Evolutionary conservation across 2,329 filamentous ascomycete species (phyloP).

Genomic region (Ophiocordyceps robertsii): DNA sequence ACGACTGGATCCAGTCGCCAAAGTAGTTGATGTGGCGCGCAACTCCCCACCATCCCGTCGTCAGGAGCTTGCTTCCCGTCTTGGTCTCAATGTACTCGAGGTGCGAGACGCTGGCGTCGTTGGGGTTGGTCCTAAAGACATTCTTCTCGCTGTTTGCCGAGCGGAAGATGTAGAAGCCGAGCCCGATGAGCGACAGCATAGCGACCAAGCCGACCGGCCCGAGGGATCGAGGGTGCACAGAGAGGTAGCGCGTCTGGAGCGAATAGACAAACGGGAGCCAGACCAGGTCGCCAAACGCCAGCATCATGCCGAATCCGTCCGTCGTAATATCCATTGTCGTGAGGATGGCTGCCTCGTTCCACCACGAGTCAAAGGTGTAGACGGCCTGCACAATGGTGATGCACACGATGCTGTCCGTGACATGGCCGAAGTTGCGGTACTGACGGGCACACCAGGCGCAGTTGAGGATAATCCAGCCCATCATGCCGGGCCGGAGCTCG

Average conservation of each 20-base stretch:
- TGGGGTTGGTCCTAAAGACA: constrained; percentile 75
- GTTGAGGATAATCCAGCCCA: constrained; percentile 80
- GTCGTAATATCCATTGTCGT: constrained; percentile 91
- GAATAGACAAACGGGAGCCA: constrained; percentile 91
- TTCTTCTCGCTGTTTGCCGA: constrained; percentile 94
- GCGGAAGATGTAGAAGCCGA: constrained; percentile 87
- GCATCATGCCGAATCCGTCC: constrained; percentile 92
- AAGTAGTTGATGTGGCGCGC: constrained; percentile 93
- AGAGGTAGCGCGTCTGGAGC: constrained; percentile 71
- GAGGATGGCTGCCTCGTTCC: constrained; percentile 77
- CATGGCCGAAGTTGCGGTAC: constrained; percentile 68
- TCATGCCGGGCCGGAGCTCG: constrained; percentile 82
- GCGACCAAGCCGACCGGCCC: constrained; percentile 51
- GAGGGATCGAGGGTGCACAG: constrained; percentile 68
- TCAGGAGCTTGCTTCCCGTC: constrained; percentile 66
- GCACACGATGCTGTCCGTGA: constrained; percentile 77
- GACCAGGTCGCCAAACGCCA: constrained; percentile 80
- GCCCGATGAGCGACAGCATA: constrained; percentile 52
- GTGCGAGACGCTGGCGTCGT: constrained; percentile 65
- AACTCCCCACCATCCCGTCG: constrained; percentile 85
- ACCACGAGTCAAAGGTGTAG: constrained; percentile 74
- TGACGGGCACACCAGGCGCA: constrained; percentile 77
- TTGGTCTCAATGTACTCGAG: constrained; percentile 79
- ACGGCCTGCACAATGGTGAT: constrained; percentile 64
- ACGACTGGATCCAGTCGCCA: constrained; percentile 88